Base-by-base conservation (phyloP, 768 basidiomycete genomes). In the Lactifluus pinguis region DNA sequence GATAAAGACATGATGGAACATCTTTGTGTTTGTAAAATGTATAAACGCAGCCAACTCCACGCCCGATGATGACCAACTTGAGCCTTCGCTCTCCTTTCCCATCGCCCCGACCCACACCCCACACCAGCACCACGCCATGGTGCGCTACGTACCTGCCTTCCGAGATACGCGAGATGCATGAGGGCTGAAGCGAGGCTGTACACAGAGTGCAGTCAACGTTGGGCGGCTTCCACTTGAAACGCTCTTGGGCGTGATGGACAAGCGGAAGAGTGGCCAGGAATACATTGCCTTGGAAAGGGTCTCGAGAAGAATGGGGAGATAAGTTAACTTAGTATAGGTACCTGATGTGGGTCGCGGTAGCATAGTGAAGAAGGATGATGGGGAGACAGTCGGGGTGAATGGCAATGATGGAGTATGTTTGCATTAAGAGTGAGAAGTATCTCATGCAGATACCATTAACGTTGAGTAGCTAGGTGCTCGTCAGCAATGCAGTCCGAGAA, bases 1-100 rank as follows among this genome's bases (percentile, higher is more conserved):
- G 6, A 34, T 34, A 5, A 34, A 1, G 9, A 34, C 32, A 34
- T 4, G 9, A 34, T 34, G 32, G 9, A 34, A 95, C 47, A 78
- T 76, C 75, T 93, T 90, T 1, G 25, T 25, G 25, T 25, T 25
- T 25, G 25, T 25, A 2, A 25, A 25, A 25, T 25, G 25, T 62
- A 92, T 87, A 70, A 95, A 92, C 64, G 88, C 90, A 55, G 88
- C 90, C 63, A 95, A 70, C 74, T 95, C 92, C 1, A 91, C 92
- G 4, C 92, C 92, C 69, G 64, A 86, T 89, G 5, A 92, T 75
- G 10, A 80, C 80, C 42, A 86, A 70, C 73, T 80, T 80, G 42
- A 87, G 70, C 66, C 84, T 75, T 62, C 82, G 73, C 65, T 80
- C 78, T 1, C 83, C 82, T 17, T 63, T 69, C 38, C 72, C 76